Conservation (phyloP, 495 filamentous ascomycete species). For the Schizothecium vesticola region DNA sequence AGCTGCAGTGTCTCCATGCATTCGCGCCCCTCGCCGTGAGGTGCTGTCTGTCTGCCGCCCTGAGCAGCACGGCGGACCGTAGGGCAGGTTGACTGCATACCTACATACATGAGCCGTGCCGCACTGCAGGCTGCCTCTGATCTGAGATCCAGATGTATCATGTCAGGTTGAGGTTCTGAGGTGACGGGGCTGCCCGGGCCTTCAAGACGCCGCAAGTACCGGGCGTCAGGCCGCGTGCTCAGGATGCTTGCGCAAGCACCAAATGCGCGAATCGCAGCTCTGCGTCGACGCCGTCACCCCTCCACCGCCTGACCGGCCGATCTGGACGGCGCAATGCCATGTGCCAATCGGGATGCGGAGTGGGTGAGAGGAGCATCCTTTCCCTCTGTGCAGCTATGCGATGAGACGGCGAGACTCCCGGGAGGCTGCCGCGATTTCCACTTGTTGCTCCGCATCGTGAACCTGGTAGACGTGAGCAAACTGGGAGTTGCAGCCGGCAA, state of each 20-base stretch:
- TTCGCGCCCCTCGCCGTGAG: neutral
- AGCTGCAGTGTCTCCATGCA: neutral
- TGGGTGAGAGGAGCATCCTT: neutral
- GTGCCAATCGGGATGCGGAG: neutral
- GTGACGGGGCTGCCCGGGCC: neutral
- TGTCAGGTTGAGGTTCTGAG: neutral
- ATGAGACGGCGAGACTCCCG: neutral
- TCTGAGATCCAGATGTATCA: conserved; percentile 9
- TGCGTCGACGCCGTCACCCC: neutral
- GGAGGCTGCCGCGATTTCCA: neutral
- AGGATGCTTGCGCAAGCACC: neutral
- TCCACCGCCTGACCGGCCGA: neutral
- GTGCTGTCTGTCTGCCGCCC: neutral
- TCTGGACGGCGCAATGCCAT: neutral
- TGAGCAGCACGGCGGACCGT: neutral
- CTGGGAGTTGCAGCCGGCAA: neutral
- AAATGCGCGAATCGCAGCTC: neutral
- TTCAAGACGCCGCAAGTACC: neutral
- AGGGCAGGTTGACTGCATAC: neutral
- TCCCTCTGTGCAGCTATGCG: neutral
- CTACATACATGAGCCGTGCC: neutral
- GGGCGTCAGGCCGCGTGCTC: neutral
- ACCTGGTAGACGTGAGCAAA: neutral
- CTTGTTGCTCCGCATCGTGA: neutral
- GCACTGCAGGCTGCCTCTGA: neutral